Conservation (phyloP, 768 basidiomycete genomes). For the Amanita inopinata region DNA sequence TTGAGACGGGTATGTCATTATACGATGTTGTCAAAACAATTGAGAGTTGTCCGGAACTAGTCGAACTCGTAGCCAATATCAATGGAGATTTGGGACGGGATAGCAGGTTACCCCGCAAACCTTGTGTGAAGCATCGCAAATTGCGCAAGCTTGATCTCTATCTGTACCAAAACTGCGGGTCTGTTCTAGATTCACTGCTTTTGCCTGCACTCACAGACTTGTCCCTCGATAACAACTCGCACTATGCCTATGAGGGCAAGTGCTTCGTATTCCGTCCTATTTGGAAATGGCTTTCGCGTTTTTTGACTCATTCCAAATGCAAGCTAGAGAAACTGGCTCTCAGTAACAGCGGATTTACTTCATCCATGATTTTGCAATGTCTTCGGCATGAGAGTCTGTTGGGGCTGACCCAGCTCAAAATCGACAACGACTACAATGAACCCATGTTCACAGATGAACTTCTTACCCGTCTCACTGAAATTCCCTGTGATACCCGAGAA, state of each 20-base stretch:
- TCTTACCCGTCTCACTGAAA: not conserved
- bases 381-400: not conserved
- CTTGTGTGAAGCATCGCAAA: not conserved
- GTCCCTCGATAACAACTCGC: not conserved
- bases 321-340: not conserved
- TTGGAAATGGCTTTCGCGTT: not conserved
- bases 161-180: too few relatives aligned
- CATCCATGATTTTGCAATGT: not conserved
- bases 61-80: too few relatives aligned
- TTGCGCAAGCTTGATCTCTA: not conserved
- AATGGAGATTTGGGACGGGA: not conserved
- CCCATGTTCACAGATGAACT: constrained; percentile 5
- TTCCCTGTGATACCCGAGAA: not conserved
- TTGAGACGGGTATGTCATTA: too few relatives aligned
- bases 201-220: not conserved
- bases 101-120: not conserved
- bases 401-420: not conserved
- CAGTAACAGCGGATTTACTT: not conserved
- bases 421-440: not conserved
- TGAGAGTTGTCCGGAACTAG: too few relatives aligned
- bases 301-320: constrained; percentile 7
- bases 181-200: not conserved
- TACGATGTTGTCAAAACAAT: too few relatives aligned
- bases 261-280: not conserved
- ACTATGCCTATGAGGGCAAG: not conserved